phyloP scores from a whole-genome alignment of 768 basidiomycete species.

The Calocybe indica region DNA sequence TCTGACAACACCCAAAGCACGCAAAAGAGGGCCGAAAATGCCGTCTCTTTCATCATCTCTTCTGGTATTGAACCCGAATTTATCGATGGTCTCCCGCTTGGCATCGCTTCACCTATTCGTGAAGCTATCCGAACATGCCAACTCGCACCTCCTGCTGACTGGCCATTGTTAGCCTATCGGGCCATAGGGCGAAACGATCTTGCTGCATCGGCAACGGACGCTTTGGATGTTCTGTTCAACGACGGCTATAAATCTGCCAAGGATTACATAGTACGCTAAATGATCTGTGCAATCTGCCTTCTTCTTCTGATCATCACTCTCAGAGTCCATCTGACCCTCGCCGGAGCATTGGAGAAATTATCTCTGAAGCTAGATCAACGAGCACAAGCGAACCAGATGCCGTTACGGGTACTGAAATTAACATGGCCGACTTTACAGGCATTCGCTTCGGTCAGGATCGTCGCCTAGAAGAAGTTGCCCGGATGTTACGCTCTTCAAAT shows the following conservation, averaged over 20 bases:
- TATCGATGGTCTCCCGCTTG: constrained; percentile 56
- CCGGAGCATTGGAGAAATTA: constrained; percentile 44
- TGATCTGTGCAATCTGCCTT: too few species aligned
- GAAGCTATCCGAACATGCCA: constrained; percentile 88
- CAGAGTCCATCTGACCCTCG: constrained; percentile 49
- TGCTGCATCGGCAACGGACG: constrained; percentile 51
- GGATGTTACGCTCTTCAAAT: constrained; percentile 81
- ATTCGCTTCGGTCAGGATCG: constrained; percentile 90
- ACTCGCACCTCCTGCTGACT: constrained; percentile 65
- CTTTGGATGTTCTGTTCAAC: constrained; percentile 36
- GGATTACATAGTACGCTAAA: constrained; percentile 45
- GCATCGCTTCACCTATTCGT: constrained; percentile 69
- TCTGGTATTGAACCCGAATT: constrained; percentile 40
- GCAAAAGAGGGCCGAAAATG: constrained; percentile 63
- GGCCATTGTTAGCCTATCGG: constrained; percentile 64
- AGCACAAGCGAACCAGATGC: constrained; percentile 50
- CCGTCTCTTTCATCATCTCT: constrained; percentile 50
- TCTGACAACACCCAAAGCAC: constrained; percentile 47
- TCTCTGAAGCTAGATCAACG: constrained; percentile 42
- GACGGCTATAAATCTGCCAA: constrained; percentile 54
- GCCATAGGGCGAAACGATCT: constrained; percentile 73
- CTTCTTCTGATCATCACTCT: background rate
- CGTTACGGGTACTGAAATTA: constrained; percentile 68
- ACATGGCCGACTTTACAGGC: constrained; percentile 66
- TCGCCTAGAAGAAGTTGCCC: constrained; percentile 84